Evolutionary conservation across 352 stramenopile species (phyloP), one percentile per base, ranked within the genome.

Genomic region (Phytopythium cucurbitacearum): DNA sequence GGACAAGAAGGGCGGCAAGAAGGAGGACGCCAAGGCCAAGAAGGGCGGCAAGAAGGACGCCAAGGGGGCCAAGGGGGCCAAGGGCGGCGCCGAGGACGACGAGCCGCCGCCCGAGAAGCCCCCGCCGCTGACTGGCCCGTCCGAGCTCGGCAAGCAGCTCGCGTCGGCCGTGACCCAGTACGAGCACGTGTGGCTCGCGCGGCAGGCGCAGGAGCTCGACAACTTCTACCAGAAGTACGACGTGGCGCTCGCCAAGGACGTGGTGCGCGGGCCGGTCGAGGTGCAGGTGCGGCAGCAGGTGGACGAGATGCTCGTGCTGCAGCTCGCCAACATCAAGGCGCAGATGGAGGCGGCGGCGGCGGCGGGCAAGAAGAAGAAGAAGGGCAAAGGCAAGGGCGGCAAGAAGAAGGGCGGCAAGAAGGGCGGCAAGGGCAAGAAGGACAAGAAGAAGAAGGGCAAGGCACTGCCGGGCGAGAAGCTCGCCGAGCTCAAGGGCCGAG

Each of bases 181-280:
- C 59, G 80, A 94, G 51, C 73, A 76, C 38, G 73, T 96, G 34
- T 98, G 91, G 91, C 76, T 96, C 38, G 33, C 45, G 10, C 45
- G 33, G 4, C 73, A 94, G 45, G 75, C 85, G 21, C 73, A 96
- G 45, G 89, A 97, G 61, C 67, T 80, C 13, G 73, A 94, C 66
- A 97, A 97, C 59, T 95, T 97, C 60, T 80, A 93, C 51, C 89
- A 98, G 67, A 96, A 97, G 60, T 92, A 98, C 54, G 94, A 98
- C 58, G 77, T 94, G 3, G 75, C 91, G 43, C 68, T 98, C 6
- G 89, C 85, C 12, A 98, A 98, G 61, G 74, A 94, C 53, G 85
- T 94, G 5, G 85, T 97, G 13, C 89, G 89, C 6, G 84, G 85
- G 3, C 80, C 88, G 6, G 88, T 97, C 15, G 80, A 96, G 53